phyloP scores from a whole-genome alignment of 2,329 filamentous ascomycete genomes.

The Geosmithia flava region DNA sequence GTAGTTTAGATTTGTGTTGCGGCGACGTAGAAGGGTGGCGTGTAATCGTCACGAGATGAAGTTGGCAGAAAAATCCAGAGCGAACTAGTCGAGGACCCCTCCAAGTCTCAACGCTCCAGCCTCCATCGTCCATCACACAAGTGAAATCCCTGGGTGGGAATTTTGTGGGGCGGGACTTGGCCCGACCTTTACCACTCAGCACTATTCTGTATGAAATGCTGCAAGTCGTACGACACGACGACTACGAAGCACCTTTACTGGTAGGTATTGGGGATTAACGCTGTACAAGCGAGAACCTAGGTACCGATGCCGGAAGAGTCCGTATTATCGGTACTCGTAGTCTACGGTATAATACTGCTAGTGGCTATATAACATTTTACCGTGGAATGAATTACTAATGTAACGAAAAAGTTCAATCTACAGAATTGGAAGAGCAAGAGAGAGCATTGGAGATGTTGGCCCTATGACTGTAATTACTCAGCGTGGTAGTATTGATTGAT shows the following conservation, averaged over 20 bases:
- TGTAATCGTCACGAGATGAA: background rate
- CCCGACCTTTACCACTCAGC: background rate
- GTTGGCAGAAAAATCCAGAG: background rate
- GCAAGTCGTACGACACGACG: background rate
- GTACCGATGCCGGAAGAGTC: background rate
- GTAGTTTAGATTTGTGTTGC: background rate
- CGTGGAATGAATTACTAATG: background rate
- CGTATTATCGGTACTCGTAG: background rate
- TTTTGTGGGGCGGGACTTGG: background rate
- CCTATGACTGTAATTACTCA: background rate
- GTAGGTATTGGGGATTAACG: background rate
- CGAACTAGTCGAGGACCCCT: background rate
- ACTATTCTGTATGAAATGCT: background rate
- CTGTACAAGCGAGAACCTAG: background rate
- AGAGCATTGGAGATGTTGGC: background rate
- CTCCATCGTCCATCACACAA: too few species aligned
- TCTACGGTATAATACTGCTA: background rate
- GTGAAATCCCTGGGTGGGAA: background rate
- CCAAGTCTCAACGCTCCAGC: background rate
- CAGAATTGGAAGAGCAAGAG: background rate
- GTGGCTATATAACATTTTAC: background rate
- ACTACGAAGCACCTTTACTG: background rate
- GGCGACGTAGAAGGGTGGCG: background rate
- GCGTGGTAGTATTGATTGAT: background rate
- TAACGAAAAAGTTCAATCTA: background rate